phyloP scores from a whole-genome alignment of 2,329 filamentous ascomycete species.

The Mycocentrospora acerina region DNA sequence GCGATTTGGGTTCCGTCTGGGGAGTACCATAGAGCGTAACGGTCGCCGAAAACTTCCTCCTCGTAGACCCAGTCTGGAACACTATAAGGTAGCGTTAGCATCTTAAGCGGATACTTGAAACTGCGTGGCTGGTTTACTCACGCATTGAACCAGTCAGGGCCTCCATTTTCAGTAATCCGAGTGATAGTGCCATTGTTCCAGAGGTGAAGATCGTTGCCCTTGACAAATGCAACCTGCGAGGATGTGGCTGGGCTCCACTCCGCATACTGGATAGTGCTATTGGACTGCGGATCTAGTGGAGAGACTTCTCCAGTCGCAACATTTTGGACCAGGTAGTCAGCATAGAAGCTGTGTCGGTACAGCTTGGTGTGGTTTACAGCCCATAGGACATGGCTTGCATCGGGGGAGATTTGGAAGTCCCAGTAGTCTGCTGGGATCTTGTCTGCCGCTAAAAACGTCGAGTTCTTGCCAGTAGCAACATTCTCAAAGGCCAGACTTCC shows the following conservation, averaged over 20 bases:
- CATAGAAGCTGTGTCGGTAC: conserved; percentile 68
- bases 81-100: conserved; percentile 23
- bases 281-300: conserved; percentile 60
- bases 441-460: conserved; percentile 60
- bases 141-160: conserved; percentile 61
- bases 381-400: conserved; percentile 61
- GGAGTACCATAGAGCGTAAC: conserved; percentile 58
- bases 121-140: too few relatives aligned
- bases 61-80: conserved; percentile 68
- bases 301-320: conserved; percentile 57
- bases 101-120: neutral
- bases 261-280: conserved; percentile 68
- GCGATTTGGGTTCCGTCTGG: conserved; percentile 58
- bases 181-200: conserved; percentile 56
- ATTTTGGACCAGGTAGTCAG: conserved; percentile 66
- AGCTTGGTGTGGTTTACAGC: conserved; percentile 67
- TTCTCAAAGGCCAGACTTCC: conserved; percentile 63
- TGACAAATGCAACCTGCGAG: conserved; percentile 66
- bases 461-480: conserved; percentile 59
- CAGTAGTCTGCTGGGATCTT: conserved; percentile 57
- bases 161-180: conserved; percentile 62
- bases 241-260: conserved; percentile 58
- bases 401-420: conserved; percentile 64
- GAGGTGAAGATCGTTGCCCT: conserved; percentile 65
- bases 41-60: conserved; percentile 58